Percentiles rank a stretch among this genome's conserved stretches.
Conservation (phyloP, 306 rosid genomes). For the Quercus variabilis region DNA sequence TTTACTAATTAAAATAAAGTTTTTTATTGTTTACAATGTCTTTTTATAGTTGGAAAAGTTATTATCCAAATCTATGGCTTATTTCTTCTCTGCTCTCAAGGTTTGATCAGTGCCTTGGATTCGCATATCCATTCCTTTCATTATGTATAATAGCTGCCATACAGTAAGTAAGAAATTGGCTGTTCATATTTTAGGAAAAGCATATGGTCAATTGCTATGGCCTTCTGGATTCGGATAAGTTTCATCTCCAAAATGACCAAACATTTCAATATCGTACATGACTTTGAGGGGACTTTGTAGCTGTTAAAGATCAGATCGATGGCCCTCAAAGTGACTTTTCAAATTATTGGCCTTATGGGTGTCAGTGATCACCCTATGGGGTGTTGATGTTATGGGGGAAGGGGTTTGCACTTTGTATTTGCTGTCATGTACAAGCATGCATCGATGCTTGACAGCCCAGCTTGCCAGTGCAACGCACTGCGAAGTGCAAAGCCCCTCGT, state of each 20-base stretch:
- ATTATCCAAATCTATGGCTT: neutral
- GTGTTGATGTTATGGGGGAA: too few species aligned
- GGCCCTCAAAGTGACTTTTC: too few species aligned
- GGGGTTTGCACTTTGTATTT: too few species aligned
- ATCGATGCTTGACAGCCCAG: too few species aligned
- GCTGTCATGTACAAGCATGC: too few species aligned
- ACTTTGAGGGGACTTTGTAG: too few species aligned
- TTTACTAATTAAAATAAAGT: constrained; percentile 6
- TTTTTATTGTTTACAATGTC: neutral
- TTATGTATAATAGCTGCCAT: neutral
- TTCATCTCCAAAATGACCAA: constrained; percentile 5
- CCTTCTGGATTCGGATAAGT: constrained; percentile 6
- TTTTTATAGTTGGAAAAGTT: constrained; percentile 7
- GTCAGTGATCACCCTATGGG: too few species aligned
- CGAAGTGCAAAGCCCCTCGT: too few species aligned
- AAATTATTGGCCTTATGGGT: too few species aligned
- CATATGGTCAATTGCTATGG: neutral
- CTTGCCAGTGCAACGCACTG: too few species aligned
- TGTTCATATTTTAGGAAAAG: neutral
- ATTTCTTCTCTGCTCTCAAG: constrained; percentile 18
- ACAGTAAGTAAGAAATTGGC: neutral
- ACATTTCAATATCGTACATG: neutral
- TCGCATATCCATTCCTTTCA: constrained; percentile 10
- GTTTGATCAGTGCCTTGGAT: constrained; percentile 26
- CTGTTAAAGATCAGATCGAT: too few species aligned